Base-by-base conservation (phyloP, 176 grass and related monocot genomes). In the Triticum monococcum region DNA sequence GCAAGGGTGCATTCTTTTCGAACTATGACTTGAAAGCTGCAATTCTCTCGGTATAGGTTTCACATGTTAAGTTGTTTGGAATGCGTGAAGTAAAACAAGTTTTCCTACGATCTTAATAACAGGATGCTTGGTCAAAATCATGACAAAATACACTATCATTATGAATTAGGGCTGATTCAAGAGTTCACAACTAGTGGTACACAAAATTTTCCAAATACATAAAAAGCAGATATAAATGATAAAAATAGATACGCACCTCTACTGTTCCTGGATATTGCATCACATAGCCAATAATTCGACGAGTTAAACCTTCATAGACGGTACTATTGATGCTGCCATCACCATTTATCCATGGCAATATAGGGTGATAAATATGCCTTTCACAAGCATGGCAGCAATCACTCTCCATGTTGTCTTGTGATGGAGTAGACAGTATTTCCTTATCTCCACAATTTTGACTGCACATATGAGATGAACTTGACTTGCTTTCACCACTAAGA, bases 301-400 rank as follows among this genome's bases (percentile, higher is more conserved):
- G 93, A 69, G 84, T 89, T 67, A 98, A 88, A 70, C 93, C 93
- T 86, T 98, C 90, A 33, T 94, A 94, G 18, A 94, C 59, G 11
- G 85, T 89, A 76, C 60, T 92, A 78, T 98, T 98, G 63, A 75
- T 89, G 36, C 88, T 95, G 68, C 96, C 96, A 87, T 98, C 96
- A 83, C 86, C 96, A 89, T 98, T 98, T 84, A 98, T 89, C 93
- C 96, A 98, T 88, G 96, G 93, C 25, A 95, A 88, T 83, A 98
- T 98, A 76, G 91, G 93, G 24, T 88, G 80, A 77, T 89, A 94
- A 28, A 87, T 40, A 77, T 79, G 87, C 54, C 31, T 75, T 57
- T 59, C 79, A 69, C 75, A 81, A 83, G 41, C 74, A 84, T 83
- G 59, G 83, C 40, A 67, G 20, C 41, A 86, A 77, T 86, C 87